These are phyloP conservation scores for Lactuca sativa DNA, from an alignment of 129 eudicot genomes.

Conservation along the genomic window DNA sequence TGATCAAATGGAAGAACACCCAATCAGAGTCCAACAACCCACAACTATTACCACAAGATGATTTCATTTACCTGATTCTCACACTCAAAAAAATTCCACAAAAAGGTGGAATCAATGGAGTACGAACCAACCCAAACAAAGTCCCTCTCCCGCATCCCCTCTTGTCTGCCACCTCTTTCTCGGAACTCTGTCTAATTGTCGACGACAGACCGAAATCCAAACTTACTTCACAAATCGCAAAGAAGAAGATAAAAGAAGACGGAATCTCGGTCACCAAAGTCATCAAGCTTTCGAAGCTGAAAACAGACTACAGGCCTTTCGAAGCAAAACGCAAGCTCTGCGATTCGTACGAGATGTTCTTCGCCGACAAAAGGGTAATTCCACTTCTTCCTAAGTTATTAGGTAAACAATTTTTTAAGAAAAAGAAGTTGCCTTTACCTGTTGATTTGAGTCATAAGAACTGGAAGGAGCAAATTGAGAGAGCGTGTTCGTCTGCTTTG, in stretches of 20 bases:
- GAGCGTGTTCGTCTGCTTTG: constrained; percentile 50
- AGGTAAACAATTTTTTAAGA: constrained; percentile 65
- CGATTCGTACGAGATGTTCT: constrained; percentile 67
- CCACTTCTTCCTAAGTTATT: constrained; percentile 61
- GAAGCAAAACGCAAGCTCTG: constrained; percentile 78
- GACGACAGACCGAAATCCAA: constrained; percentile 70
- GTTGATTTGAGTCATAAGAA: constrained; percentile 63
- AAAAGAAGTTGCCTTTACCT: constrained; percentile 77
- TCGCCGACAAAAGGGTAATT: constrained; percentile 72
- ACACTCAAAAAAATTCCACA: constrained; percentile 83
- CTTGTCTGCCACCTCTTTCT: constrained; percentile 24
- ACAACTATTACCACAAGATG: constrained; percentile 54
- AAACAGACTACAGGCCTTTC: constrained; percentile 61
- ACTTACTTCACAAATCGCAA: constrained; percentile 48
- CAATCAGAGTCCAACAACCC: constrained; percentile 42
- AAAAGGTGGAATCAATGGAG: constrained; percentile 22
- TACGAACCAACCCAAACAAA: constrained; percentile 57
- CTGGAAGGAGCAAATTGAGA: constrained; percentile 72
- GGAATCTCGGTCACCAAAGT: constrained; percentile 56
- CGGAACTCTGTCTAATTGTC: constrained; percentile 61
- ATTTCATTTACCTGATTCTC: constrained; percentile 61
- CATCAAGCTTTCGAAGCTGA: constrained; percentile 57
- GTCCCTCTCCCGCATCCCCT: constrained; percentile 71
- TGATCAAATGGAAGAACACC: constrained; percentile 55
- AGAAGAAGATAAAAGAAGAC: constrained; percentile 48